Evolutionary conservation across 352 stramenopile genomes (phyloP), one percentile per base, ranked within the genome.

Genomic region (Globisporangium polare): DNA sequence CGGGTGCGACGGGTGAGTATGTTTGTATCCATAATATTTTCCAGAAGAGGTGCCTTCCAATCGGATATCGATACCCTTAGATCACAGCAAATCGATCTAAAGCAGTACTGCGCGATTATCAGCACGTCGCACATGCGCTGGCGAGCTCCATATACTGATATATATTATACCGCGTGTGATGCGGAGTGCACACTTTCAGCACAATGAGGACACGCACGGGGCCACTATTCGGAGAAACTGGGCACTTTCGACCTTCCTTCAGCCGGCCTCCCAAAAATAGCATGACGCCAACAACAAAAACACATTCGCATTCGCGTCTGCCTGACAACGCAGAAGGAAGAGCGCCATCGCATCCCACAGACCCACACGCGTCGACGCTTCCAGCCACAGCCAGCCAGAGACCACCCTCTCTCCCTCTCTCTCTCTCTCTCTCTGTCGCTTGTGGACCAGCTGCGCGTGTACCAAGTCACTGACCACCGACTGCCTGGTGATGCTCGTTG

Each of bases 401-500:
- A 3, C n/a, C 9, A 26, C n/a, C 15, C 43, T 18, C 43, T 52
- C 8, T 35, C 10, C 20, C 24, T 5, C 22, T 53, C 22, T 26
- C 45, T 52, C 18, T 52, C 10, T 33, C 13, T 5, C 45, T 52
- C 18, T 52, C 10, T 33, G 13, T 5, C 22, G 35, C 24, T 37
- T 10, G 8, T 41, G 15, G 27, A 3, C 24, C 29, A 33, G 2
- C 17, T 55, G 2, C 26, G 8, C 22, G 20, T 39, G 7, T 41
- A 59, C 20, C 1, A 13, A 49, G n/a, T 9, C 5, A 15, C 35
- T 43, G n/a, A n/a, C 31, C 13, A 7, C 51, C 9, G 6, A 50
- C 15, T 18, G 12, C n/a, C 12, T 1, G 12, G 31, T n/a, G n/a
- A 61, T 56, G 60, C 42, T 65, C 5, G 59, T 65, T 51, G 47